These are phyloP conservation scores for Solanum habrochaites DNA, from an alignment of 257 asterid species.

Conservation along the genomic window DNA sequence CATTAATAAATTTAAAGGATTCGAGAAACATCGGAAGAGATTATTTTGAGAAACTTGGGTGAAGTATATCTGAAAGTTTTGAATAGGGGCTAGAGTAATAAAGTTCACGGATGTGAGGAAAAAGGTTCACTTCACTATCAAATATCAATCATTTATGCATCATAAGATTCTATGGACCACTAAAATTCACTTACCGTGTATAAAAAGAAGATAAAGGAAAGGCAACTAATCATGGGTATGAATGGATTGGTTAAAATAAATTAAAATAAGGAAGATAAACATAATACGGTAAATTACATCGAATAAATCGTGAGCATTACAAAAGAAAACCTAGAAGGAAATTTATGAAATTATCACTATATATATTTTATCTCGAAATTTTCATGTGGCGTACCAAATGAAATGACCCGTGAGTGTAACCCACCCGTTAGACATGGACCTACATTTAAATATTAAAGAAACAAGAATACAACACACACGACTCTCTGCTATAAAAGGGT, in stretches of 20 bases:
- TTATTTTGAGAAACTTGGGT: background rate
- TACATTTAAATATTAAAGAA: background rate
- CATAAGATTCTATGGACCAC: background rate
- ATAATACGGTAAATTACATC: too few relatives aligned
- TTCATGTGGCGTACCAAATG: background rate
- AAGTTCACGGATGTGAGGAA: background rate
- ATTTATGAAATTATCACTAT: too few relatives aligned
- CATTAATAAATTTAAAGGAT: background rate
- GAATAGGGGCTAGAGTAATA: background rate
- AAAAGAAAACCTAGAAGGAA: too few relatives aligned
- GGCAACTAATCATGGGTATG: background rate
- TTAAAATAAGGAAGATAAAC: too few relatives aligned
- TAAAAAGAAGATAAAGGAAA: background rate
- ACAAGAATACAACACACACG: background rate
- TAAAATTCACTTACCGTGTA: background rate
- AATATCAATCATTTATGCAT: background rate
- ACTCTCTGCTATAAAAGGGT: background rate
- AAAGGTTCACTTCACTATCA: background rate
- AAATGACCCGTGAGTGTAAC: background rate
- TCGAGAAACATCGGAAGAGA: background rate
- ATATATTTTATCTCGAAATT: background rate
- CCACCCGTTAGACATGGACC: background rate
- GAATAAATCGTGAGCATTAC: too few relatives aligned
- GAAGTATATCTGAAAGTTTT: background rate
- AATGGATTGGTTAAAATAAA: background rate